Base-by-base conservation (phyloP, 177 flowering plant genomes). In the Vitis hybrid region DNA sequence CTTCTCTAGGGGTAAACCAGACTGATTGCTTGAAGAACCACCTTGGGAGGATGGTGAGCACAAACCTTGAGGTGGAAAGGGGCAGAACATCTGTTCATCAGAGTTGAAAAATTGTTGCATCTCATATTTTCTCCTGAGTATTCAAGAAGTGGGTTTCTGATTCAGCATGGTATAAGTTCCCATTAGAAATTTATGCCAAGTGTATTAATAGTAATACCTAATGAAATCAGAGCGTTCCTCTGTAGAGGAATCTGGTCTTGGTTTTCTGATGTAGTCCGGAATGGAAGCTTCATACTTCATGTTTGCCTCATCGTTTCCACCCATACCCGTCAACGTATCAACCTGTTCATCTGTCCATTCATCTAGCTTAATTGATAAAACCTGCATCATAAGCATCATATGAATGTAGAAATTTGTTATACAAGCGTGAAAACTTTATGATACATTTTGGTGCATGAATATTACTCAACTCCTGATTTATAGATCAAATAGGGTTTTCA, bases 291-390 rank as follows among this genome's bases (percentile, higher is more conserved):
- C 99, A 75, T 88, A 95, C 78, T 84, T 92, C 76, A 71, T 65
- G 81, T 95, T 95, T 65, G 72, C 91, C 2, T 62, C 80, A 17
- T 19, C 30, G 69, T 95, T 95, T 73, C 99, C 98, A 46, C 99
- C 99, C 81, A 83, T n/a, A 4, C 77, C 85, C 51, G 65, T 76
- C 65, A 93, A 77, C 21, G 66, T 12, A 68, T 89, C 89, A 67
- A 95, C 98, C 82, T 93, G 86, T 61, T 92, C 94, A 70, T 90
- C 88, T 64, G 94, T 84, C 98, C 98, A 95, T 46, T 91, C 96
- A 78, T 92, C 95, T 66, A 91, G 79, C 75, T 89, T 91, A 77
- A 84, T 83, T 19, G 97, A 92, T 30, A 90, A 75, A 69, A 92
- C 92, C 97, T 92, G 84, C 52, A 27, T 17, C 49, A 80, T 8